Evolutionary conservation across 1,139 yeast species (phyloP).

Genomic region (Yarrowia galli): DNA sequence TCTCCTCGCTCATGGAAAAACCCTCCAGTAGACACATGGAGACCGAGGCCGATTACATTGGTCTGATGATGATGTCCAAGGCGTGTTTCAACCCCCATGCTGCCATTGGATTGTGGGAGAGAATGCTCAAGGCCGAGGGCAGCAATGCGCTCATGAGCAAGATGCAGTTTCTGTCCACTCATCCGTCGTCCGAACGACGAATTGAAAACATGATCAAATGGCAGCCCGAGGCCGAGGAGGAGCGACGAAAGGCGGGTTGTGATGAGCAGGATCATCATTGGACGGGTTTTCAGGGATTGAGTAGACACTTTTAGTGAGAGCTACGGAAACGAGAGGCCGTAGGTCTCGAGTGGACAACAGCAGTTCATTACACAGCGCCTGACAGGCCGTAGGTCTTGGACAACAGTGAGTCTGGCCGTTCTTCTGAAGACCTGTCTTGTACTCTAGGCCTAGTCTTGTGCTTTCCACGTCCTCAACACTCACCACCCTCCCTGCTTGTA

Average conservation of each 20-base stretch:
- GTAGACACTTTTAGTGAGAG: background rate
- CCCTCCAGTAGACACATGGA: conserved; percentile 95
- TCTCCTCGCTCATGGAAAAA: conserved; percentile 68
- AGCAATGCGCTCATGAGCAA: conserved; percentile 46
- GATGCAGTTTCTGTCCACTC: conserved; percentile 78
- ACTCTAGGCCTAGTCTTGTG: too few relatives aligned
- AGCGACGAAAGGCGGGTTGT: conserved; percentile 45
- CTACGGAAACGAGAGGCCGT: background rate
- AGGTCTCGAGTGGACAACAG: background rate
- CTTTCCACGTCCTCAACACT: too few relatives aligned
- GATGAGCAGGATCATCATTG: conserved; percentile 15
- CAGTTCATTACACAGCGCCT: too few relatives aligned
- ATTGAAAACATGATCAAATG: conserved; percentile 71
- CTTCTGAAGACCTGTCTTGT: too few relatives aligned
- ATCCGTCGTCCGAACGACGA: conserved; percentile 83
- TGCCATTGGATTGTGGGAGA: conserved; percentile 78
- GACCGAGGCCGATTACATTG: conserved; percentile 94
- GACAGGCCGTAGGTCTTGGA: too few relatives aligned
- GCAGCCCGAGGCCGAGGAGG: conserved; percentile 69
- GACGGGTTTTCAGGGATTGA: background rate
- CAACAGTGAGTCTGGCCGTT: too few relatives aligned
- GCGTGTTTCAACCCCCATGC: conserved; percentile 84
- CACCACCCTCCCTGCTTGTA: background rate
- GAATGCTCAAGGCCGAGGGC: conserved; percentile 74
- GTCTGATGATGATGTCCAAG: conserved; percentile 86